Evolutionary conservation across 1,139 yeast species (phyloP).

Genomic region (Kodamaea fungicola): DNA sequence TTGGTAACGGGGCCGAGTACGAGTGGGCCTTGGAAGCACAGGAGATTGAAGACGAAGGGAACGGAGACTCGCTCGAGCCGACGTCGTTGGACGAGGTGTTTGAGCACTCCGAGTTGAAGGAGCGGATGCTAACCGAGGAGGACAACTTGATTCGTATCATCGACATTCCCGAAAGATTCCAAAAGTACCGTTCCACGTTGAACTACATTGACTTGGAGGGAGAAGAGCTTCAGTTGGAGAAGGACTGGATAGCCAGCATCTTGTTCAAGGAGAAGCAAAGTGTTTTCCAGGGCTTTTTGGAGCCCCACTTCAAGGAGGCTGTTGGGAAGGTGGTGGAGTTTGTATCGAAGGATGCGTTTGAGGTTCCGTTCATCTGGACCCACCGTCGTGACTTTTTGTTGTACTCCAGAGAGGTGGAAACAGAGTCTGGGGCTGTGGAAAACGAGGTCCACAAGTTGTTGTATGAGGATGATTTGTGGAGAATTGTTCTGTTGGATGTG

Average conservation of each 20-base stretch:
- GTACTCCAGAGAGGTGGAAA: slow-evolving; percentile 51
- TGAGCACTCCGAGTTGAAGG: slow-evolving; percentile 90
- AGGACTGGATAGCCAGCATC: slow-evolving; percentile 70
- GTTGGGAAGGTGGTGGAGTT: slow-evolving; percentile 78
- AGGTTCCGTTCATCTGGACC: slow-evolving; percentile 95
- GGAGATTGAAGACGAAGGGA: slow-evolving; percentile 61
- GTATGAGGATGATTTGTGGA: slow-evolving; percentile 88
- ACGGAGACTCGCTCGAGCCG: slow-evolving; percentile 52
- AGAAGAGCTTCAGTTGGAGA: slow-evolving; percentile 68
- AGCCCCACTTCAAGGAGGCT: slow-evolving; percentile 63
- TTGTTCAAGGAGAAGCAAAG: slow-evolving; percentile 50
- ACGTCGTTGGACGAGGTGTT: slow-evolving; percentile 81
- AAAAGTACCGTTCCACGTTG: slow-evolving; percentile 63
- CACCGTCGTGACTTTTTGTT: slow-evolving; percentile 88
- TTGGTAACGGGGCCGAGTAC: slow-evolving; percentile 96
- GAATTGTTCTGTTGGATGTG: slow-evolving; percentile 78
- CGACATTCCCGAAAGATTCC: slow-evolving; percentile 92
- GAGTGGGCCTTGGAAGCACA: slow-evolving; percentile 97
- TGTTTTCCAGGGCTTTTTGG: slow-evolving; percentile 36
- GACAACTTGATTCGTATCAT: slow-evolving; percentile 84
- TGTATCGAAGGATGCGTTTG: slow-evolving; percentile 72
- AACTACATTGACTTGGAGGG: slow-evolving; percentile 65
- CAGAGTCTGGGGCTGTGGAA: slow-evolving; percentile 41
- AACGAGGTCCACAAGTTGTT: slow-evolving; percentile 52
- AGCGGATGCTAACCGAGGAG: slow-evolving; percentile 85